A percentile compares a stretch with the other conserved stretches of the same genome.
phyloP scores from a whole-genome alignment of 2,329 filamentous ascomycete genomes.

The Arachnomyces sp. region DNA sequence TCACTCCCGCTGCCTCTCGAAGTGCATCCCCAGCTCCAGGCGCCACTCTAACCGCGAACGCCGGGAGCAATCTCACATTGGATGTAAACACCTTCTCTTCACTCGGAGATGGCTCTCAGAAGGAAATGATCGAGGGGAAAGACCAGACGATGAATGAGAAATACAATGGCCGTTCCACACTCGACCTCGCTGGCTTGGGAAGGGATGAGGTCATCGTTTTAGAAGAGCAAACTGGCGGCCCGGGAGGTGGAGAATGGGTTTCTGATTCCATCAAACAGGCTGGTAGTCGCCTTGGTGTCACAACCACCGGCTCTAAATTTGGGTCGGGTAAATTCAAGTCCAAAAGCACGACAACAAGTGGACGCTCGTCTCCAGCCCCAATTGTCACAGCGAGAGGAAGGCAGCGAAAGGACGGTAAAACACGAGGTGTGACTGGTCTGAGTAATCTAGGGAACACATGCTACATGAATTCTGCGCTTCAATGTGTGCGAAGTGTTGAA shows the following conservation, averaged over 20 bases:
- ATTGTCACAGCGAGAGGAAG: constrained; percentile 65
- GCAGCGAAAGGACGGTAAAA: constrained; percentile 59
- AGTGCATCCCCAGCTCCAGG: constrained; percentile 39
- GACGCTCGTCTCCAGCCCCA: constrained; percentile 62
- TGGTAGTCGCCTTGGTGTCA: constrained; percentile 44
- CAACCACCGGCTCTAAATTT: constrained; percentile 29
- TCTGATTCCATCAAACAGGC: constrained; percentile 42
- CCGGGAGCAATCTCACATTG: constrained; percentile 48
- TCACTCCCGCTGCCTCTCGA: constrained; percentile 38
- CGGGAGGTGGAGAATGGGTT: constrained; percentile 48
- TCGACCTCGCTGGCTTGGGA: constrained; percentile 61
- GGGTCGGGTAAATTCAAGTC: constrained; percentile 32
- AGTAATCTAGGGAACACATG: constrained; percentile 94
- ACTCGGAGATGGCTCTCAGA: constrained; percentile 55
- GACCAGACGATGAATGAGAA: constrained; percentile 68
- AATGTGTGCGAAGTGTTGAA: constrained; percentile 88
- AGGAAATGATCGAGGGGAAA: constrained; percentile 54
- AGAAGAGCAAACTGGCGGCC: constrained; percentile 62
- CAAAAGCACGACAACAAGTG: constrained; percentile 43
- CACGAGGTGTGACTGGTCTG: constrained; percentile 71
- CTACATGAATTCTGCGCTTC: constrained; percentile 97
- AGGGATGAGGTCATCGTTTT: constrained; percentile 71
- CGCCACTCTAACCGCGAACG: constrained; percentile 33
- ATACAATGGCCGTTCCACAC: constrained; percentile 65
- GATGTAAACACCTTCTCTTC: constrained; percentile 56